Evolutionary conservation across 2,329 filamentous ascomycete species (phyloP).

Genomic region (Diaporthe sp.): DNA sequence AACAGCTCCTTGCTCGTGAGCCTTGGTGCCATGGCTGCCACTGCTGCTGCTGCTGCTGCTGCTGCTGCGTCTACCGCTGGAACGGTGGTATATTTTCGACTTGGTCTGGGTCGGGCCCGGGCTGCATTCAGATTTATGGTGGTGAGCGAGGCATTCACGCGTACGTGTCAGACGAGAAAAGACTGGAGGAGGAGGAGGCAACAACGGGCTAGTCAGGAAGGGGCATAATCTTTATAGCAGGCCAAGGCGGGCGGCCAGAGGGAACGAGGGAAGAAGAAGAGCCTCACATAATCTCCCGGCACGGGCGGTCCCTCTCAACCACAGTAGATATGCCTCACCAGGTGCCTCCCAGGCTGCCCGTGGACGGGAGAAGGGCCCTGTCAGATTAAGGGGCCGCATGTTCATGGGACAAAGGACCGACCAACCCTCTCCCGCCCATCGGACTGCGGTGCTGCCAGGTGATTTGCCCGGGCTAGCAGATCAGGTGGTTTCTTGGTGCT

Average conservation of each 20-base stretch:
- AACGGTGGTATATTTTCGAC: constrained; percentile 15
- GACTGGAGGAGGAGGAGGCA: constrained; percentile 1
- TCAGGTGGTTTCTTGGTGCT: constrained; percentile 36
- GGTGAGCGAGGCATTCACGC: constrained; percentile 12
- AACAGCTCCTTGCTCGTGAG: constrained; percentile 47
- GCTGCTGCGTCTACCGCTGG: constrained; percentile 1
- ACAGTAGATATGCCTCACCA: constrained; percentile 29
- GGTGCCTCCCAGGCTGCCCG: constrained; percentile 4
- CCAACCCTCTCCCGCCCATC: constrained; percentile 3
- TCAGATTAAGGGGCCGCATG: constrained; percentile 28
- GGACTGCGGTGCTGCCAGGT: constrained; percentile 21
- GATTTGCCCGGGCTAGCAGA: constrained; percentile 36
- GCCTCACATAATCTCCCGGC: constrained; percentile 35
- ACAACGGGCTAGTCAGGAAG: constrained; percentile 11
- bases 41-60: not conserved
- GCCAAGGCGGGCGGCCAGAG: constrained; percentile 10
- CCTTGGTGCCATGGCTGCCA: constrained; percentile 38
- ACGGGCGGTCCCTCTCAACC: constrained; percentile 18
- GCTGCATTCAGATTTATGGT: constrained; percentile 16
- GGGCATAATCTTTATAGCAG: constrained; percentile 37
- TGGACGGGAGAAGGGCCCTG: constrained; percentile 20
- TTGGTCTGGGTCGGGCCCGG: not conserved
- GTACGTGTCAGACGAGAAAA: constrained; percentile 13
- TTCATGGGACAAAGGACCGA: constrained; percentile 23
- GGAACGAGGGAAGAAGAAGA: constrained; percentile 12